These are phyloP conservation scores for Pinguiococcus pyrenoidosus DNA, from an alignment of 108 stramenopile genomes.

Conservation along the genomic window DNA sequence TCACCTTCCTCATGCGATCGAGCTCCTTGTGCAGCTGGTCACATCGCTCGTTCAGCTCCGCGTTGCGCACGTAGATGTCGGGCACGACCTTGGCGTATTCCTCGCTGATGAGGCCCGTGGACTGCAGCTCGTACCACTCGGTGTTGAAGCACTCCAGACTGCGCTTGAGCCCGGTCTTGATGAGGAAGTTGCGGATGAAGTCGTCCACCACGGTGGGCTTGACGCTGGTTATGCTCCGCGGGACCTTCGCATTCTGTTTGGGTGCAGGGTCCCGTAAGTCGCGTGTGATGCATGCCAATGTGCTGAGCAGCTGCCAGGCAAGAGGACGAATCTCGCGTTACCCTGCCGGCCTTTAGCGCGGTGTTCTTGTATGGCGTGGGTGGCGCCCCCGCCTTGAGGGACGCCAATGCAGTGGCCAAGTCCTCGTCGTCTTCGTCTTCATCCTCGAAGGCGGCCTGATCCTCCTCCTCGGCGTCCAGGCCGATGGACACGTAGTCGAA, in stretches of 20 bases:
- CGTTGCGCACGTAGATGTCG: slow-evolving; percentile 47
- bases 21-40: slow-evolving; percentile 27
- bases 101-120: slow-evolving; percentile 37
- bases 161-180: slow-evolving; percentile 42
- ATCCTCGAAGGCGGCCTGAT: slow-evolving; percentile 13
- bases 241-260: background rate
- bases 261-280: background rate
- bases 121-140: slow-evolving; percentile 50
- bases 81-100: slow-evolving; percentile 41
- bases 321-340: background rate
- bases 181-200: slow-evolving; percentile 49
- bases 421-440: slow-evolving; percentile 33
- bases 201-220: slow-evolving; percentile 49
- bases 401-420: slow-evolving; percentile 24
- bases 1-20: slow-evolving; percentile 26
- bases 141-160: slow-evolving; percentile 55
- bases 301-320: background rate
- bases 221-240: slow-evolving; percentile 10
- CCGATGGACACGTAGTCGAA: slow-evolving; percentile 13
- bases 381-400: background rate
- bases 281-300: too few relatives aligned
- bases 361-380: background rate
- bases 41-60: slow-evolving; percentile 40
- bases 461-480: slow-evolving; percentile 18
- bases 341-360: background rate